These are phyloP conservation scores for Zygoascus ofunaensis DNA, from an alignment of 805 yeast genomes.

Conservation along the genomic window DNA sequence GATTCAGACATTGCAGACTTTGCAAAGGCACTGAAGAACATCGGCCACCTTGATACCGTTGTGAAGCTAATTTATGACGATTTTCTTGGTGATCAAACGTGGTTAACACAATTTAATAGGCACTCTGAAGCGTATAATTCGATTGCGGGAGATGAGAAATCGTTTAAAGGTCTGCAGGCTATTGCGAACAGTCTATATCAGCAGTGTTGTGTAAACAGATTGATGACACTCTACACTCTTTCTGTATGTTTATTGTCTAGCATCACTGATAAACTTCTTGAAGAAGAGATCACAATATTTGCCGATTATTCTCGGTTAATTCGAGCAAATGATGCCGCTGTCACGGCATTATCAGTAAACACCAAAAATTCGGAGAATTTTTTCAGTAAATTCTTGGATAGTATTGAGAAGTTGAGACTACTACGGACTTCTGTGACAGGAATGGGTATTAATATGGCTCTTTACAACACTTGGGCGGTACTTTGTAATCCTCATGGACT, in stretches of 20 bases:
- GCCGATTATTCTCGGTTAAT: neutral
- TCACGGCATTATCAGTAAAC: neutral
- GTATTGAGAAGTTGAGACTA: neutral
- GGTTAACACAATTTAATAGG: neutral
- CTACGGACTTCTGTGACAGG: neutral
- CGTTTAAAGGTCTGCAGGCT: constrained; percentile 3
- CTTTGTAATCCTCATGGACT: neutral
- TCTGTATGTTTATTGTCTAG: constrained; percentile 4
- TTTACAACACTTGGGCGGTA: neutral
- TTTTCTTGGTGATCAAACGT: neutral
- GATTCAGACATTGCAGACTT: constrained; percentile 10
- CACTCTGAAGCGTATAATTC: neutral
- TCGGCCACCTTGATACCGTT: constrained; percentile 10
- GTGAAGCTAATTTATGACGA: constrained; percentile 4
- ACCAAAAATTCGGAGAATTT: neutral
- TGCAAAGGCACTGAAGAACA: constrained; percentile 9
- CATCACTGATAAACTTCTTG: constrained; percentile 4
- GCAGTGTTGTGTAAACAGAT: neutral
- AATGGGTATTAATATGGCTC: neutral
- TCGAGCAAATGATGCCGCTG: neutral
- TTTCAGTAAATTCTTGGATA: neutral
- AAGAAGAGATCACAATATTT: neutral
- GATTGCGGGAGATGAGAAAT: neutral
- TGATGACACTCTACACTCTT: constrained; percentile 1
- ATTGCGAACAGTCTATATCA: constrained; percentile 4